Conservation (phyloP, 495 filamentous ascomycete genomes). For the Bathelium albidoporum region DNA sequence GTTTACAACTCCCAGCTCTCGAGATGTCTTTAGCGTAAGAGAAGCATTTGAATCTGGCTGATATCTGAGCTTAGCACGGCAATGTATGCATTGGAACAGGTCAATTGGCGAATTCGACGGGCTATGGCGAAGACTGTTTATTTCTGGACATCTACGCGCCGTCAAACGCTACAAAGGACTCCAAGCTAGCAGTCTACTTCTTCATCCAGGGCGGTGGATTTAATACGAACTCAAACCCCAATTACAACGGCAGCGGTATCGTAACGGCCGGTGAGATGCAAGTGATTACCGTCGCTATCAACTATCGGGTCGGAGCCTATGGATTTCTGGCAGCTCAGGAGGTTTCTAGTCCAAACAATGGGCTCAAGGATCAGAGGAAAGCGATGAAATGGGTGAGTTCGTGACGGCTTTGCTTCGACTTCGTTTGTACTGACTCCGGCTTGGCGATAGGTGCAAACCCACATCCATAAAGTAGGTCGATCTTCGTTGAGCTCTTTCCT, state of each 20-base stretch:
- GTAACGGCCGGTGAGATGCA: slow-evolving; percentile 47
- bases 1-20: no score
- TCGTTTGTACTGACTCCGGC: background rate
- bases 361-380: slow-evolving; percentile 59
- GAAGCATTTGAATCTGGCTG: background rate
- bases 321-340: slow-evolving; percentile 60
- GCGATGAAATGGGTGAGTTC: slow-evolving; percentile 55
- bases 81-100: background rate
- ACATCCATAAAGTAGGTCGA: slow-evolving; percentile 44
- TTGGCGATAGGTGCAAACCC: background rate
- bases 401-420: slow-evolving; percentile 26
- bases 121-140: slow-evolving; percentile 55
- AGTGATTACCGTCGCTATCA: slow-evolving; percentile 65
- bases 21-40: no score
- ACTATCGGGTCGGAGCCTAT: slow-evolving; percentile 59
- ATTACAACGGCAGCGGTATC: slow-evolving; percentile 55
- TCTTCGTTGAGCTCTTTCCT: no score
- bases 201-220: slow-evolving; percentile 75
- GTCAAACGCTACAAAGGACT: slow-evolving; percentile 35
- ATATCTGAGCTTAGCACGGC: background rate
- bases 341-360: slow-evolving; percentile 57
- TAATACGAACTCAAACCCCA: slow-evolving; percentile 49
- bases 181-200: slow-evolving; percentile 56
- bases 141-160: slow-evolving; percentile 68
- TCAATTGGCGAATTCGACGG: background rate